Evolutionary conservation across 1,139 yeast genomes (phyloP).

Genomic region (Taiozyma onychis): DNA sequence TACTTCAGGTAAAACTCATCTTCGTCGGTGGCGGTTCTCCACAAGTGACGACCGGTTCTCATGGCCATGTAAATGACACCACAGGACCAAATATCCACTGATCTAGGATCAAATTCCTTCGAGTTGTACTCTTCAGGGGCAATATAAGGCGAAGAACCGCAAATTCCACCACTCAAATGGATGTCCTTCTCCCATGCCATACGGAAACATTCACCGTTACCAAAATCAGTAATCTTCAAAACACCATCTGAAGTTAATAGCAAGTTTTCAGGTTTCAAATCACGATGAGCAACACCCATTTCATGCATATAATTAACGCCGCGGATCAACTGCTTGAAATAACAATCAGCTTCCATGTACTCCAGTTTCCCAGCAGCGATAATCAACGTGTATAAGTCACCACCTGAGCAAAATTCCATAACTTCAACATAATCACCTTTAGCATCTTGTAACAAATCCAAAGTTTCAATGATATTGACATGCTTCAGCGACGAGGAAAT

Average conservation of each 20-base stretch:
- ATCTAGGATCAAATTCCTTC: conserved; percentile 78
- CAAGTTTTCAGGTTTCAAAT: conserved; percentile 89
- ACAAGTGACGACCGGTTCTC: conserved; percentile 92
- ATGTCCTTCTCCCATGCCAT: conserved; percentile 96
- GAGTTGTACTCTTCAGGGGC: conserved; percentile 90
- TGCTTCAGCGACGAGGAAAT: conserved; percentile 78
- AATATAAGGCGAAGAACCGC: conserved; percentile 89
- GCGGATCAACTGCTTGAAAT: conserved; percentile 82
- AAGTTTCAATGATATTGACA: conserved; percentile 74
- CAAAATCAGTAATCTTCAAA: conserved; percentile 90
- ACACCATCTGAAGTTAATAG: conserved; percentile 74
- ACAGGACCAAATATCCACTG: conserved; percentile 94
- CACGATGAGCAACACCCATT: conserved; percentile 96
- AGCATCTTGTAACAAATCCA: conserved; percentile 83
- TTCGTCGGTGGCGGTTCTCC: conserved; percentile 78
- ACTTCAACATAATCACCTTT: conserved; percentile 94
- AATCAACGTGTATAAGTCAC: conserved; percentile 84
- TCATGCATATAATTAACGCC: conserved; percentile 96
- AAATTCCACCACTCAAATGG: conserved; percentile 77
- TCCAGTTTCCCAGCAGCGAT: conserved; percentile 81
- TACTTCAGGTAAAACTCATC: conserved; percentile 80
- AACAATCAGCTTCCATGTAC: conserved; percentile 88
- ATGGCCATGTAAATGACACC: conserved; percentile 98
- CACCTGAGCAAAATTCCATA: conserved; percentile 95
- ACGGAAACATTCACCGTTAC: conserved; percentile 90